Evolutionary conservation across 768 basidiomycete genomes (phyloP).

Genomic region (Phaeolepiota aurea): DNA sequence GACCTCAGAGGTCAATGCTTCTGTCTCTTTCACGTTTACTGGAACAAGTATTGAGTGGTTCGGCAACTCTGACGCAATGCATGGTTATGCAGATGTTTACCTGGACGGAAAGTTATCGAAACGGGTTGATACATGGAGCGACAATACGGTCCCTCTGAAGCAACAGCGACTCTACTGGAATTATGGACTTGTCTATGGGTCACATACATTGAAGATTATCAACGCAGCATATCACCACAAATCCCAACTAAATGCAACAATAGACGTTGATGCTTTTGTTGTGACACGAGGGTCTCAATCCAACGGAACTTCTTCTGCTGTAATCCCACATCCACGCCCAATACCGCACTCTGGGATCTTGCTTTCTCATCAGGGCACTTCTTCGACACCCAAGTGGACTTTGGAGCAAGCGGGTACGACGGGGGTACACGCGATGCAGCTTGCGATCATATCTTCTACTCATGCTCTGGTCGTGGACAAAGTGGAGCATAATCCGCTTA

Average conservation of each 20-base stretch:
- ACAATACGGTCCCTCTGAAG: constrained; percentile 19
- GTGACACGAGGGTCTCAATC: constrained; percentile 37
- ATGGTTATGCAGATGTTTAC: constrained; percentile 49
- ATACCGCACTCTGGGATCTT: neutral
- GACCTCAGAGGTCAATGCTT: constrained; percentile 40
- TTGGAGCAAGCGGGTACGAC: constrained; percentile 59
- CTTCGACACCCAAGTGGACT: constrained; percentile 33
- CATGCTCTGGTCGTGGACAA: constrained; percentile 77
- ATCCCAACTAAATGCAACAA: constrained; percentile 20
- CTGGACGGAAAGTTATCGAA: constrained; percentile 44
- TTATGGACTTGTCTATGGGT: constrained; percentile 38
- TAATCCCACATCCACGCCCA: neutral
- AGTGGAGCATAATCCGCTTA: constrained; percentile 78
- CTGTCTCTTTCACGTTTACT: constrained; percentile 50
- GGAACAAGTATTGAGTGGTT: constrained; percentile 79
- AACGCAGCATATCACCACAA: constrained; percentile 37
- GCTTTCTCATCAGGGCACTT: neutral
- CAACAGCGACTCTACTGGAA: constrained; percentile 64
- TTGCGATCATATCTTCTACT: constrained; percentile 56
- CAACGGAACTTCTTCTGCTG: neutral
- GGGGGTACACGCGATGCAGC: constrained; percentile 75
- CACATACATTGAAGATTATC: constrained; percentile 58
- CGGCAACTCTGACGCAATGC: constrained; percentile 43
- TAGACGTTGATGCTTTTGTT: constrained; percentile 61
- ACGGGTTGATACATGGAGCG: constrained; percentile 37